Conservation (phyloP, 1,139 yeast species). For the Blastobotrys elegans region DNA sequence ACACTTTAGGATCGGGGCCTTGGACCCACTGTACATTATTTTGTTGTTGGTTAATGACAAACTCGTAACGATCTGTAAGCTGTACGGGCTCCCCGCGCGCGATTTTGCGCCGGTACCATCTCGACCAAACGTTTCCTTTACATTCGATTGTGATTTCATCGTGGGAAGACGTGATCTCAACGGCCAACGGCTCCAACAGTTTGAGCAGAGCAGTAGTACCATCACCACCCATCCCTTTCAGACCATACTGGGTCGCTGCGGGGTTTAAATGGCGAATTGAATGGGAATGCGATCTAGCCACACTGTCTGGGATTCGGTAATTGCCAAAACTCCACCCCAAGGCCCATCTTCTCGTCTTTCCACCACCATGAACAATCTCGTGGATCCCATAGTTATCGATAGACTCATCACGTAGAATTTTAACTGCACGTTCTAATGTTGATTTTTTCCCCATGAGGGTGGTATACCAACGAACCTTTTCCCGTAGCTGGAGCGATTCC, state of each 20-base stretch:
- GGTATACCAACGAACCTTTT: slow-evolving; percentile 35
- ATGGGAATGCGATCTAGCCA: slow-evolving; percentile 7
- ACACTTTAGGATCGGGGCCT: slow-evolving; percentile 19
- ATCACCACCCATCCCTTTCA: background rate
- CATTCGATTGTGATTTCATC: slow-evolving; percentile 9
- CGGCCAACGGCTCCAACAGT: slow-evolving; percentile 4
- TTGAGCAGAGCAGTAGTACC: background rate
- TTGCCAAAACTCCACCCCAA: slow-evolving; percentile 38
- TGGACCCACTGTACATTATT: slow-evolving; percentile 18
- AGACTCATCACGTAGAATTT: slow-evolving; percentile 18
- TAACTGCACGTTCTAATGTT: slow-evolving; percentile 29
- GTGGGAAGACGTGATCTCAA: slow-evolving; percentile 1
- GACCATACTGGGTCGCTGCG: slow-evolving; percentile 2
- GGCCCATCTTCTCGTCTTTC: slow-evolving; percentile 40
- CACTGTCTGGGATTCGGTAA: slow-evolving; percentile 14
- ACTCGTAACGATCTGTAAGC: slow-evolving; percentile 6
- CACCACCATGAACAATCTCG: slow-evolving; percentile 29
- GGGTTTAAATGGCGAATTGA: slow-evolving; percentile 11
- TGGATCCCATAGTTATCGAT: slow-evolving; percentile 32
- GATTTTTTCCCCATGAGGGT: slow-evolving; percentile 38
- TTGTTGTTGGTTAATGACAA: background rate
- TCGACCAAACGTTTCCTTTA: slow-evolving; percentile 34
- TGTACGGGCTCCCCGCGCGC: slow-evolving; percentile 7
- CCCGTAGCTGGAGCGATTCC: slow-evolving; percentile 26
- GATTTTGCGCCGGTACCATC: slow-evolving; percentile 30